phyloP scores from a whole-genome alignment of 2,329 filamentous ascomycete genomes.

The Byssothecium circinans region DNA sequence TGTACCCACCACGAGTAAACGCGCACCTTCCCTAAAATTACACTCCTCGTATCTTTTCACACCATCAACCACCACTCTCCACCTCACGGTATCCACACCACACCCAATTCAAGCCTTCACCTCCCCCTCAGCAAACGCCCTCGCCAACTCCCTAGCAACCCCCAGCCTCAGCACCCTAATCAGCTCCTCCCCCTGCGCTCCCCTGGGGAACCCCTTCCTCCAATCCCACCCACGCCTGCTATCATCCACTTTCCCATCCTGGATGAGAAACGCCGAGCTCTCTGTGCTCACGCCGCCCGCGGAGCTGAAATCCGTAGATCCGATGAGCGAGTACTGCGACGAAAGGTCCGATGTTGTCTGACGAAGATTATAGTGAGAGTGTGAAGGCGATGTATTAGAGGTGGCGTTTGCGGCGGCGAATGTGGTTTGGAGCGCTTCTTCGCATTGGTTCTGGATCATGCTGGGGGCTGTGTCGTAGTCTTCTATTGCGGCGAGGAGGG shows the following conservation, averaged over 20 bases:
- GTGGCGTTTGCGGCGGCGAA: slow-evolving; percentile 64
- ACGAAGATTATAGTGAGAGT: slow-evolving; percentile 52
- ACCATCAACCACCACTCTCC: too few species aligned
- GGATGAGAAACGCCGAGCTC: slow-evolving; percentile 53
- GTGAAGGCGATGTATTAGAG: slow-evolving; percentile 54
- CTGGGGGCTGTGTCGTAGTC: slow-evolving; percentile 75
- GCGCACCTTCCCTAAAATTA: too few species aligned
- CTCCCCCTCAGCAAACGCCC: slow-evolving; percentile 68
- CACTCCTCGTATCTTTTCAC: too few species aligned
- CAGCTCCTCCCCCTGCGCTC: slow-evolving; percentile 68
- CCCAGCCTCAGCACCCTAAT: slow-evolving; percentile 71
- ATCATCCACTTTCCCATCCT: slow-evolving; percentile 35
- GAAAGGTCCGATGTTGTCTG: slow-evolving; percentile 52
- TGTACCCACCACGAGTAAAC: too few species aligned
- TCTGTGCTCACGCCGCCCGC: slow-evolving; percentile 37
- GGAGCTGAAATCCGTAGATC: slow-evolving; percentile 69
- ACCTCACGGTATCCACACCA: too few species aligned
- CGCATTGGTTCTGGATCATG: slow-evolving; percentile 71
- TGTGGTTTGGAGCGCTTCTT: slow-evolving; percentile 77
- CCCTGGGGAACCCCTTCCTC: slow-evolving; percentile 60
- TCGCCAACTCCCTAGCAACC: slow-evolving; percentile 72
- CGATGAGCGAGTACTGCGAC: slow-evolving; percentile 68
- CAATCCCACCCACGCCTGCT: slow-evolving; percentile 73
- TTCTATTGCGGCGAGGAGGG: slow-evolving; percentile 74
- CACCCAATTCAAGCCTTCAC: slow-evolving; percentile 48